Evolutionary conservation across 768 basidiomycete genomes (phyloP).

Genomic region (Trametes villosa): DNA sequence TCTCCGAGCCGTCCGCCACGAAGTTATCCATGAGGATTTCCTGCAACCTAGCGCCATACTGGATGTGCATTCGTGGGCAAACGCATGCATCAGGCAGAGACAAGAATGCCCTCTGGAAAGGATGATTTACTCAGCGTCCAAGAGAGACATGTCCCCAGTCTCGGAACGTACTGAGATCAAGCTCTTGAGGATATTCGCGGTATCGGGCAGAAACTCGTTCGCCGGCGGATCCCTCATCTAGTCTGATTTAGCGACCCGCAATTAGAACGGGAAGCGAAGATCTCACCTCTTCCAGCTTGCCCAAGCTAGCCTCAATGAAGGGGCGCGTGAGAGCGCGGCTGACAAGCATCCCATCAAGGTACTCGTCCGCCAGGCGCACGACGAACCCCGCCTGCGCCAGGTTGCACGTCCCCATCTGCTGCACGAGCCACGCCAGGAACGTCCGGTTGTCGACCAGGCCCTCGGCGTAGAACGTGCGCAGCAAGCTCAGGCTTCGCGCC

Average conservation of each 20-base stretch:
- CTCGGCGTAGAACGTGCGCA: slow-evolving; percentile 79
- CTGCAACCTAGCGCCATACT: slow-evolving; percentile 51
- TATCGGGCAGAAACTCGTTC: slow-evolving; percentile 56
- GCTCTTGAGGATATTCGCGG: slow-evolving; percentile 56
- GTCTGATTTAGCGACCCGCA: not conserved
- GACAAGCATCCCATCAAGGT: slow-evolving; percentile 67
- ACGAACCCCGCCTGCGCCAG: slow-evolving; percentile 83
- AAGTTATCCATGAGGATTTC: slow-evolving; percentile 52
- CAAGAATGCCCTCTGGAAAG: slow-evolving; percentile 65
- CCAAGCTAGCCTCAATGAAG: slow-evolving; percentile 71
- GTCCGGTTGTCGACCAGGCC: slow-evolving; percentile 79
- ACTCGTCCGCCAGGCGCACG: slow-evolving; percentile 77
- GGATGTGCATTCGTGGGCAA: slow-evolving; percentile 69
- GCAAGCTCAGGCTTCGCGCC: slow-evolving; percentile 59
- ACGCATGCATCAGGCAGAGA: slow-evolving; percentile 75
- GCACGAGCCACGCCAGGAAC: slow-evolving; percentile 79
- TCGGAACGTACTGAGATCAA: slow-evolving; percentile 60
- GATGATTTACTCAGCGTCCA: not conserved
- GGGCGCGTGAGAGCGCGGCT: slow-evolving; percentile 72
- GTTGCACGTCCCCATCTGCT: slow-evolving; percentile 77
- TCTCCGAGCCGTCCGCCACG: slow-evolving; percentile 29
- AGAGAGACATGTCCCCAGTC: not conserved
- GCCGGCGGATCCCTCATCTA: slow-evolving; percentile 56
- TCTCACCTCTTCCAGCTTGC: slow-evolving; percentile 66
- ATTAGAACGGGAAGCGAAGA: not conserved